Percentiles rank a stretch among this genome's conserved stretches.
Evolutionary conservation across 352 stramenopile species (phyloP).

Genomic region (Aphanomyces invadans): DNA sequence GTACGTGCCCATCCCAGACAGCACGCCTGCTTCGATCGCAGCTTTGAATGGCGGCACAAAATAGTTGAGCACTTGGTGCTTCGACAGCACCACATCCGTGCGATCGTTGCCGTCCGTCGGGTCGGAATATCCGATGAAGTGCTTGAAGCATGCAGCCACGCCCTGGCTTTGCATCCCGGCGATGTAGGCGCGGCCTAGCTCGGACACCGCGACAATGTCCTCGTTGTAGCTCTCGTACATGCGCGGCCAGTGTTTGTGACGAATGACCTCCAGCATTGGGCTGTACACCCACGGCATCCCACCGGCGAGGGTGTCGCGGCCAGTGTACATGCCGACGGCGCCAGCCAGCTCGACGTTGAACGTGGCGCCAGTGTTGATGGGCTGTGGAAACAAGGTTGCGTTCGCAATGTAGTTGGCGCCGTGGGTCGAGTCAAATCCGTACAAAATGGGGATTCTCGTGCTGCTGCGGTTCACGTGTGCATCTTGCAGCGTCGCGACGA

Average conservation of each 20-base stretch:
- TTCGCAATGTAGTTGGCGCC: constrained; percentile 59
- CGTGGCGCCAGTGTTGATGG: constrained; percentile 65
- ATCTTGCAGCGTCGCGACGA: constrained; percentile 67
- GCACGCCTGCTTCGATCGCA: constrained; percentile 64
- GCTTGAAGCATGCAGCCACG: constrained; percentile 82
- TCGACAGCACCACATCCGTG: constrained; percentile 53
- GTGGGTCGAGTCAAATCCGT: constrained; percentile 65
- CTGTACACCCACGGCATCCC: constrained; percentile 89
- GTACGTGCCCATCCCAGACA: constrained; percentile 92
- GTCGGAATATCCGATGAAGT: constrained; percentile 83
- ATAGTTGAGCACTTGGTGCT: constrained; percentile 77
- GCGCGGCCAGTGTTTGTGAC: constrained; percentile 77
- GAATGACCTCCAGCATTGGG: constrained; percentile 77
- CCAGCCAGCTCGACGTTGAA: constrained; percentile 67
- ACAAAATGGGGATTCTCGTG: constrained; percentile 46
- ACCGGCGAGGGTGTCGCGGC: constrained; percentile 75
- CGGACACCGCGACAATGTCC: constrained; percentile 60
- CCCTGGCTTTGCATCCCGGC: constrained; percentile 64
- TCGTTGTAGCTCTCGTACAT: constrained; percentile 92
- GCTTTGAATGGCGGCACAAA: constrained; percentile 78
- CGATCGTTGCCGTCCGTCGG: constrained; percentile 85
- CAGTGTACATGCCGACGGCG: constrained; percentile 62
- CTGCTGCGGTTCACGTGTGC: constrained; percentile 51
- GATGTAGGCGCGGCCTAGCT: constrained; percentile 69
- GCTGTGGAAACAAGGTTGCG: constrained; percentile 56